phyloP scores from a whole-genome alignment of 2,329 filamentous ascomycete species.

The Xylariaceae sp. region DNA sequence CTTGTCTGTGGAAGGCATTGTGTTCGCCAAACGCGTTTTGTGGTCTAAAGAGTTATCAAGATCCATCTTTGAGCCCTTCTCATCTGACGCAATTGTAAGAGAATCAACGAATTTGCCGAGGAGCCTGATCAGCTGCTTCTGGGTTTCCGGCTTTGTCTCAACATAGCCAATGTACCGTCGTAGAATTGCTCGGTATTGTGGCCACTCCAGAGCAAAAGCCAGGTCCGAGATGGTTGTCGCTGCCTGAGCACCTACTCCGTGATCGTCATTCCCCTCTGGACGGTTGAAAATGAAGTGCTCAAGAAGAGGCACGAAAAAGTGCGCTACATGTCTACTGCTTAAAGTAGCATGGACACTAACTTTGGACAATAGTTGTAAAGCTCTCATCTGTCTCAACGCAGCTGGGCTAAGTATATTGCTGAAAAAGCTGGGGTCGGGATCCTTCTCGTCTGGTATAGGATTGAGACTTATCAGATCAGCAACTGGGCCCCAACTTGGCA shows the following conservation, averaged over 20 bases:
- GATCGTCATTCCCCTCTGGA: slow-evolving; percentile 74
- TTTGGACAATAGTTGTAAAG: slow-evolving; percentile 75
- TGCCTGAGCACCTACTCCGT: slow-evolving; percentile 85
- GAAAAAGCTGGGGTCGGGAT: slow-evolving; percentile 76
- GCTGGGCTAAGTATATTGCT: slow-evolving; percentile 91
- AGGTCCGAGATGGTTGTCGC: slow-evolving; percentile 80
- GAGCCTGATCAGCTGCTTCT: slow-evolving; percentile 85
- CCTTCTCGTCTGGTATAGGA: slow-evolving; percentile 66
- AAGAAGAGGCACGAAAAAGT: slow-evolving; percentile 87
- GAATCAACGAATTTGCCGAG: slow-evolving; percentile 83
- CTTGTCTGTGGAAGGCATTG: slow-evolving; percentile 70
- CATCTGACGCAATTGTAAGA: slow-evolving; percentile 61
- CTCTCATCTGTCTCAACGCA: slow-evolving; percentile 82
- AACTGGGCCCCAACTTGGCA: slow-evolving; percentile 73
- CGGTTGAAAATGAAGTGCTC: slow-evolving; percentile 94
- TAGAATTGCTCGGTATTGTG: slow-evolving; percentile 84
- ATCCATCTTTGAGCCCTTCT: slow-evolving; percentile 48
- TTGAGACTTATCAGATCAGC: slow-evolving; percentile 76
- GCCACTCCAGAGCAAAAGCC: slow-evolving; percentile 82
- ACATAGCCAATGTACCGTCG: slow-evolving; percentile 85
- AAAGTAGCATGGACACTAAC: slow-evolving; percentile 70
- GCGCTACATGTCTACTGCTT: slow-evolving; percentile 77
- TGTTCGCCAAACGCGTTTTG: slow-evolving; percentile 60
- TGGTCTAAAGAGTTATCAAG: slow-evolving; percentile 44
- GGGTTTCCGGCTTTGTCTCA: slow-evolving; percentile 77